These are phyloP conservation scores for Lentinula edodes DNA, from an alignment of 768 basidiomycete genomes.

Conservation along the genomic window DNA sequence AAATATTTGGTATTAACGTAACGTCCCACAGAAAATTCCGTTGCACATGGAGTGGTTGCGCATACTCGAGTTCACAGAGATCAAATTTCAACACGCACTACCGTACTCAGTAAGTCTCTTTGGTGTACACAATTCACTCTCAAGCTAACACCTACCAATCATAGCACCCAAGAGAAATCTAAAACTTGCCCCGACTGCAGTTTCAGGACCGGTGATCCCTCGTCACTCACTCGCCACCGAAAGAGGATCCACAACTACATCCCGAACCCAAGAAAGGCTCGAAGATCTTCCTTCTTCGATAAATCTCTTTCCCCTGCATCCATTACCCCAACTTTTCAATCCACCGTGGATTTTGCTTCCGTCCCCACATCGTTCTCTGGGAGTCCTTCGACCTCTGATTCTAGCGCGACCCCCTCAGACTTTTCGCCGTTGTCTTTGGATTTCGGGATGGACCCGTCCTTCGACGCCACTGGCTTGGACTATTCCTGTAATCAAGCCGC, in stretches of 20 bases:
- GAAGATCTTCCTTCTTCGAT: neutral
- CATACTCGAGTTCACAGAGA: neutral
- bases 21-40: neutral
- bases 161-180: neutral
- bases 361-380: too few relatives aligned
- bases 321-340: neutral
- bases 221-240: neutral
- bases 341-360: neutral
- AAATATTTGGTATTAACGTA: neutral
- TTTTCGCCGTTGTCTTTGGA: neutral
- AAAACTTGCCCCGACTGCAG: neutral
- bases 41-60: neutral
- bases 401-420: neutral
- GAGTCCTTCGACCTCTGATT: neutral
- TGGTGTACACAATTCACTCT: neutral
- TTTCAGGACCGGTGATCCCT: neutral
- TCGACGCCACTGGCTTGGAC: neutral
- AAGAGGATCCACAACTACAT: constrained; percentile 2
- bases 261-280: neutral
- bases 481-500: neutral
- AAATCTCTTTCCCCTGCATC: neutral
- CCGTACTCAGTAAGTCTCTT: constrained; percentile 2
- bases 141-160: neutral
- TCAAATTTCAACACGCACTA: constrained; percentile 2
- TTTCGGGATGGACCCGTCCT: neutral